Percentiles rank a stretch among this genome's conserved stretches.
Evolutionary conservation across 345 rosid genomes (phyloP).

Genomic region (Schrenkiella parvula): DNA sequence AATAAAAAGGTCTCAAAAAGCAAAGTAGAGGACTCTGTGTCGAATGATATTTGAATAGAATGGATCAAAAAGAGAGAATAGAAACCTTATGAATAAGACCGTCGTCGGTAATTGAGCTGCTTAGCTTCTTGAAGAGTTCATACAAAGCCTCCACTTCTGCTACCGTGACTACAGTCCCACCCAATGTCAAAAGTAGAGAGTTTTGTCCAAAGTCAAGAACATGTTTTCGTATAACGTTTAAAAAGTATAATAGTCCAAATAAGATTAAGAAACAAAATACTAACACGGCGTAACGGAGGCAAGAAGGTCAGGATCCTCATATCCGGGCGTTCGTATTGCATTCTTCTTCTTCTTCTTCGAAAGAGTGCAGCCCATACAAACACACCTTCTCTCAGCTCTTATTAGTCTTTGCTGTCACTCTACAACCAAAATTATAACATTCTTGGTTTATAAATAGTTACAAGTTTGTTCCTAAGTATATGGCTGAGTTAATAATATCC

Average conservation of each 20-base stretch:
- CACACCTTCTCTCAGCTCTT: neutral
- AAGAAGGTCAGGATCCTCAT: constrained; percentile 30
- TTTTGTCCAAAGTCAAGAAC: neutral
- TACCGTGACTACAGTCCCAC: constrained; percentile 52
- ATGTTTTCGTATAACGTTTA: neutral
- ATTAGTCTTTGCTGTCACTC: constrained; percentile 6
- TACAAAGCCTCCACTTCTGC: constrained; percentile 77
- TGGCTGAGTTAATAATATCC: neutral
- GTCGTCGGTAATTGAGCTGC: constrained; percentile 75
- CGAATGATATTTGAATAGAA: neutral
- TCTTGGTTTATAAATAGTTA: neutral
- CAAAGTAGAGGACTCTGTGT: neutral
- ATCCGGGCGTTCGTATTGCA: constrained; percentile 28
- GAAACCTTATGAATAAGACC: constrained; percentile 90
- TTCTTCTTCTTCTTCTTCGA: constrained; percentile 23
- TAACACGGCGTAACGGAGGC: constrained; percentile 27
- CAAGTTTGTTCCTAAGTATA: neutral
- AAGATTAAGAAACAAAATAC: neutral
- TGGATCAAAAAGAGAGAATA: neutral
- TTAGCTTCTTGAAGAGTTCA: constrained; percentile 79
- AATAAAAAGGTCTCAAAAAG: neutral
- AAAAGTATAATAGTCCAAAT: neutral
- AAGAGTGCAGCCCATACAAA: constrained; percentile 26
- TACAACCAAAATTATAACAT: neutral
- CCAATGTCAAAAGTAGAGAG: neutral